phyloP scores from a whole-genome alignment of 2,329 filamentous ascomycete species.

The Cucurbitaria berberidis region DNA sequence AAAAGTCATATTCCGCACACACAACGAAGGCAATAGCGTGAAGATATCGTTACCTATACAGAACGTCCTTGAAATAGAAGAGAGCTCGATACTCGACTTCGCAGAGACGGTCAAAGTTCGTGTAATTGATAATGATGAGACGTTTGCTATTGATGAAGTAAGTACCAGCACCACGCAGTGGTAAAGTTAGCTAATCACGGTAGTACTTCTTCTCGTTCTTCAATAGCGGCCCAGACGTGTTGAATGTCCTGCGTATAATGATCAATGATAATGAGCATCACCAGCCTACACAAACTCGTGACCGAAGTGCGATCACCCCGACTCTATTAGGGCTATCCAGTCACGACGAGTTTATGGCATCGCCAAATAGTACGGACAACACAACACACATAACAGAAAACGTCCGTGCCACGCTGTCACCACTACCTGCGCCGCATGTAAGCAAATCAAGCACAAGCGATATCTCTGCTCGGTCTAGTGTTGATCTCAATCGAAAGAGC shows the following conservation, averaged over 20 bases:
- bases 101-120: constrained; percentile 93
- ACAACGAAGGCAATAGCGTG: constrained; percentile 95
- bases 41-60: constrained; percentile 91
- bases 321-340: constrained; percentile 13
- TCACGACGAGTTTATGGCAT: constrained; percentile 13
- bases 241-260: constrained; percentile 76
- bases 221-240: constrained; percentile 80
- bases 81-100: constrained; percentile 87
- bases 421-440: constrained; percentile 43
- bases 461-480: constrained; percentile 52
- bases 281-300: constrained; percentile 18
- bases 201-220: constrained; percentile 98
- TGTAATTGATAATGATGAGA: constrained; percentile 92
- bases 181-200: constrained; percentile 8
- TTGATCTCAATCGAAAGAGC: constrained; percentile 45
- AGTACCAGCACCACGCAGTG: not conserved
- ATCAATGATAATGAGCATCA: constrained; percentile 67
- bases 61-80: constrained; percentile 91
- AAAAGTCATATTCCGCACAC: constrained; percentile 91
- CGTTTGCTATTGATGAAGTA: constrained; percentile 93
- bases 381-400: constrained; percentile 44
- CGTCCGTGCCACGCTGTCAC: constrained; percentile 54
- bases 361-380: constrained; percentile 28
- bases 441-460: constrained; percentile 50
- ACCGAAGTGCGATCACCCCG: constrained; percentile 20